Evolutionary conservation across 352 stramenopile species (phyloP), one percentile per base, ranked within the genome.

Genomic region (Globisporangium irregulare): DNA sequence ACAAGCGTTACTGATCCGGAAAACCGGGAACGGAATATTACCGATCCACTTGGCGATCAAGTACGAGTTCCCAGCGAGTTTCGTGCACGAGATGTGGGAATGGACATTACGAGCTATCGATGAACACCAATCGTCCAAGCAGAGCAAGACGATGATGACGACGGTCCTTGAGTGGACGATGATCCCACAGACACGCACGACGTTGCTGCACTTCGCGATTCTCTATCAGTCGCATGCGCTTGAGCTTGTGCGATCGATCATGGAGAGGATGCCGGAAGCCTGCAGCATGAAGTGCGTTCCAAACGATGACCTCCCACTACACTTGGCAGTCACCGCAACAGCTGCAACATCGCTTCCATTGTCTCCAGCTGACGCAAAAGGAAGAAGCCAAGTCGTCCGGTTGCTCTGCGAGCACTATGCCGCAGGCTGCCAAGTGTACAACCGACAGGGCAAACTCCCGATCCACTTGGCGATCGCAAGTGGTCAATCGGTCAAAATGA

Each of bases 131-230:
- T 22, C 18, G 10, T 24, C 32, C 25, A 22, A 38, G 6, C 5
- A 34, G 0, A 15, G 6, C 5, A 24, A 25, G 38, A n/a, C 3
- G 15, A 41, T 4, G 4, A 8, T 4, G 22, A 41, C 3, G 4
- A 10, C 54, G 1, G n/a, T 72, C 5, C 53, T 79, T 15, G 50
- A 60, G 34, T 55, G 62, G 38, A 76, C 68, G 15, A 84, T 73
- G 24, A 76, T 89, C 32, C 9, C 34, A 15, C 68, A 55, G 1
- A 87, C 75, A 8, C 62, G 67, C 18, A 86, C 74, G 24, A 89
- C 84, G 7, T 67, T 91, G 15, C 62, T 93, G 32, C 85, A 91
- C 22, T 93, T 89, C 34, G 72, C 67, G 12, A 59, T 91, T 7
- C 59, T 91, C 0, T 79, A 91, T 62, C 73, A 83, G 6, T 65